Base-by-base conservation (phyloP, 164 flowering plant genomes). In the Macadamia tetraphylla region DNA sequence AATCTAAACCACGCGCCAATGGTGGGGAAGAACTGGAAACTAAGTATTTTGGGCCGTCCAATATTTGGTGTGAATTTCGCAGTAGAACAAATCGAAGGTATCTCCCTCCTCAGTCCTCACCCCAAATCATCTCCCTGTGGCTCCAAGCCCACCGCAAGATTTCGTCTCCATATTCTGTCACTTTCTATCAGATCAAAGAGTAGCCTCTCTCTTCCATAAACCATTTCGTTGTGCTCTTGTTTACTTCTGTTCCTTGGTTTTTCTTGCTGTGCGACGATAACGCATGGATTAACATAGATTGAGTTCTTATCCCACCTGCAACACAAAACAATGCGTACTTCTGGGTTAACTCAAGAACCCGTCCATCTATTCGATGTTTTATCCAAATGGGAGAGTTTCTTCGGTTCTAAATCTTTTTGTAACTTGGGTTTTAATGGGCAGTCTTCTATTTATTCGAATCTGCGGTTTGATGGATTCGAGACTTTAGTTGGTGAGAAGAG, bases 341-440 rank as follows among this genome's bases (percentile, higher is more conserved):
- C 91, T n/a, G 63, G 85, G 15, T 79, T 83, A 17, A 69, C 81
- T 64, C 89, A 83, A 76, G 97, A 91, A 62, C 73, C 91, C 58
- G 58, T 57, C 5, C 72, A 66, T 17, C 69, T 70, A 44, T 58
- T 71, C 60, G 83, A 84, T 64, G 74, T 82, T 32, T 78, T 81
- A 7, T 73, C 79, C 51, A 82, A 74, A 67, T 74, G 85, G 65
- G 83, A 85, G 32, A 40, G 71, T 31, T 83, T 81, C 56, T 70
- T 79, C 29, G 78, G 73, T 66, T 69, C 82, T 4, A 75, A 69
- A 43, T 62, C 52, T 57, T 71, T 76, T 23, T 69, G 52, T 31
- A 29, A 31, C 49, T 49, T 64, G 55, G 67, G 52, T 69, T 75
- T 81, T 3, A 83, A 78, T 76, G 92, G 85, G 76, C 65, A 53